These are phyloP conservation scores for Septoria linicola DNA, from an alignment of 2,329 filamentous ascomycete genomes.

Conservation along the genomic window DNA sequence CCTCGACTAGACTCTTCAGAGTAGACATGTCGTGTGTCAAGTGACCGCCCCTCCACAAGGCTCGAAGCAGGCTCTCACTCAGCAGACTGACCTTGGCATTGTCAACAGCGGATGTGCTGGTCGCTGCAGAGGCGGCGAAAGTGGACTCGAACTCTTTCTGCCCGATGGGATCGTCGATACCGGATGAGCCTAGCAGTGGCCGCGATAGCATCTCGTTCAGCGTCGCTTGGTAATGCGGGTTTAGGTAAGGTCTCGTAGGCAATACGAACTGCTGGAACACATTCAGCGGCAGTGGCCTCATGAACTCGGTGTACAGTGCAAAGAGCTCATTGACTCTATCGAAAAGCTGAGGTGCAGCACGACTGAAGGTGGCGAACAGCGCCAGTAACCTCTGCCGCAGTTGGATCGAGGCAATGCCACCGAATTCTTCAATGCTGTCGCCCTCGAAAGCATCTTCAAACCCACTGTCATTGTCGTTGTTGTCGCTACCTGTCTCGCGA, in stretches of 20 bases:
- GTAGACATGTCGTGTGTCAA: conserved; percentile 7
- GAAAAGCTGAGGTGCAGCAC: conserved; percentile 41
- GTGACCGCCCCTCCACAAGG: conserved; percentile 45
- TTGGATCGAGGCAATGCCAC: conserved; percentile 56
- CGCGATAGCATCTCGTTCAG: conserved; percentile 56
- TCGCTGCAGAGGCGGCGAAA: conserved; percentile 66
- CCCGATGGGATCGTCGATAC: conserved; percentile 46
- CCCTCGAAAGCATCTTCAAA: not conserved
- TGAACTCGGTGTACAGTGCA: conserved; percentile 56
- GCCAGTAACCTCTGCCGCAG: conserved; percentile 64
- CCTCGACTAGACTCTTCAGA: conserved; percentile 44
- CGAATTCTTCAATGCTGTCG: conserved; percentile 22
- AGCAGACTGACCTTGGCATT: conserved; percentile 72
- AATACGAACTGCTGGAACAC: conserved; percentile 59
- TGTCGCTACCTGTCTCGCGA: conserved; percentile 7
- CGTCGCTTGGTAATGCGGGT: conserved; percentile 46
- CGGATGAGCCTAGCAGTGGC: conserved; percentile 48
- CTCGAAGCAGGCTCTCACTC: conserved; percentile 63
- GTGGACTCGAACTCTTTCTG: conserved; percentile 55
- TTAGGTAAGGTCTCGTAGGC: conserved; percentile 40
- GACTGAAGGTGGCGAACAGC: conserved; percentile 43
- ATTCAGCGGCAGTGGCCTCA: conserved; percentile 59
- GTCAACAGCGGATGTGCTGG: conserved; percentile 59
- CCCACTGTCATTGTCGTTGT: conserved; percentile 10
- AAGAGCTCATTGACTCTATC: conserved; percentile 58